phyloP scores from a whole-genome alignment of 345 rosid genomes.

The Eucalyptus victrix region DNA sequence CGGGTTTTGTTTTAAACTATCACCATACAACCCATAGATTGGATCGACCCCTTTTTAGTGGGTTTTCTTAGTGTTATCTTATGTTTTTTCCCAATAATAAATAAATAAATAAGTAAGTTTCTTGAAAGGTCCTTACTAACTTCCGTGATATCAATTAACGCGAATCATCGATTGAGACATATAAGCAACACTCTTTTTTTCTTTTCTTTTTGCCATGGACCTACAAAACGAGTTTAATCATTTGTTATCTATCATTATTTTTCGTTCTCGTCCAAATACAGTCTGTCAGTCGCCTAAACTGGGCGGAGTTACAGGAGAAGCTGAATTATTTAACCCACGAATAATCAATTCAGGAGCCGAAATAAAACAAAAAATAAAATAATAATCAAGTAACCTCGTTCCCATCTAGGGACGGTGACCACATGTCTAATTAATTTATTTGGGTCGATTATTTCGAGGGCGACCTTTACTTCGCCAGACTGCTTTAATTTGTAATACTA shows the following conservation, averaged over 20 bases:
- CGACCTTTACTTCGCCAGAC: not conserved
- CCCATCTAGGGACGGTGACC: not conserved
- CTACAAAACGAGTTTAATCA: not conserved
- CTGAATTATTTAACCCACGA: not conserved
- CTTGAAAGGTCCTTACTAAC: not conserved
- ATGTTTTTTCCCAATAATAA: not conserved
- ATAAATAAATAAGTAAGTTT: not conserved
- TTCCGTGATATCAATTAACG: not conserved
- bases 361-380: not conserved
- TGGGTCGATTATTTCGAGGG: not conserved
- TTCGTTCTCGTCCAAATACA: not conserved
- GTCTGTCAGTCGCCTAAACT: not conserved
- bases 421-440: not conserved
- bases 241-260: not conserved
- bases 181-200: not conserved
- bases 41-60: not conserved
- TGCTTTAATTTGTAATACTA: not conserved
- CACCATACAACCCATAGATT: not conserved
- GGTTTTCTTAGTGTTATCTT: not conserved
- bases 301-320: not conserved
- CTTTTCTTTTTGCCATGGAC: not conserved
- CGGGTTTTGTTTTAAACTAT: not conserved
- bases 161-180: not conserved
- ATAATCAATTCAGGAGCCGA: not conserved
- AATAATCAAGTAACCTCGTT: not conserved